Evolutionary conservation across 495 filamentous ascomycete genomes (phyloP).

Genomic region (Rusavskia elegans): DNA sequence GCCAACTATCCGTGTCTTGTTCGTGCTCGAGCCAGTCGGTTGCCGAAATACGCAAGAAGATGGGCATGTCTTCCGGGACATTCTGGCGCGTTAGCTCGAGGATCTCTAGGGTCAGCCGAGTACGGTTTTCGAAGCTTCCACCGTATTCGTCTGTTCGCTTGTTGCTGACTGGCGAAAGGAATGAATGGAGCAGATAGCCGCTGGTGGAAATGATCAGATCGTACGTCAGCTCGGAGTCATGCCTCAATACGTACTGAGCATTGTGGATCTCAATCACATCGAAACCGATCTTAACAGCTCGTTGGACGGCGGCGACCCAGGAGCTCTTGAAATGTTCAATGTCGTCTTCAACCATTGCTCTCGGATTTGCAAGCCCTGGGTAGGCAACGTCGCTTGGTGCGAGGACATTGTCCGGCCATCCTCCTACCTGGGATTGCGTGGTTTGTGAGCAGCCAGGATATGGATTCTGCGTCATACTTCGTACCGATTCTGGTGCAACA

Average conservation of each 20-base stretch:
- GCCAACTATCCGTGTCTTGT: slow-evolving; percentile 35
- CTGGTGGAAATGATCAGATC: slow-evolving; percentile 16
- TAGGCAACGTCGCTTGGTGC: slow-evolving; percentile 40
- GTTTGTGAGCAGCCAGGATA: no score
- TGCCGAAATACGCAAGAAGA: slow-evolving; percentile 44
- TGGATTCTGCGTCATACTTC: background rate
- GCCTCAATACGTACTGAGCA: slow-evolving; percentile 22
- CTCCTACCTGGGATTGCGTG: slow-evolving; percentile 22
- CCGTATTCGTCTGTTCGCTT: slow-evolving; percentile 48
- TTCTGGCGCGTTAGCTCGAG: slow-evolving; percentile 27
- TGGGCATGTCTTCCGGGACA: slow-evolving; percentile 36
- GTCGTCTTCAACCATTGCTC: slow-evolving; percentile 37
- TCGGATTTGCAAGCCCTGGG: slow-evolving; percentile 32
- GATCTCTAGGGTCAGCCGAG: slow-evolving; percentile 37
- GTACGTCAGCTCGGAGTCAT: slow-evolving; percentile 13
- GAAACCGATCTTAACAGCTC: slow-evolving; percentile 39
- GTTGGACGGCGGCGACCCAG: slow-evolving; percentile 35
- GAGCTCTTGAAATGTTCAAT: slow-evolving; percentile 40
- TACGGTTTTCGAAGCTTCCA: slow-evolving; percentile 41
- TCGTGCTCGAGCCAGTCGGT: slow-evolving; percentile 43
- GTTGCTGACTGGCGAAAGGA: slow-evolving; percentile 45
- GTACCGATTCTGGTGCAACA: slow-evolving; percentile 18
- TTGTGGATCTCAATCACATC: slow-evolving; percentile 45
- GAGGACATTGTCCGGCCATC: slow-evolving; percentile 45
- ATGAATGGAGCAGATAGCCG: slow-evolving; percentile 53